Evolutionary conservation across 2,329 filamentous ascomycete genomes (phyloP).

Genomic region (Cercospora beticola): DNA sequence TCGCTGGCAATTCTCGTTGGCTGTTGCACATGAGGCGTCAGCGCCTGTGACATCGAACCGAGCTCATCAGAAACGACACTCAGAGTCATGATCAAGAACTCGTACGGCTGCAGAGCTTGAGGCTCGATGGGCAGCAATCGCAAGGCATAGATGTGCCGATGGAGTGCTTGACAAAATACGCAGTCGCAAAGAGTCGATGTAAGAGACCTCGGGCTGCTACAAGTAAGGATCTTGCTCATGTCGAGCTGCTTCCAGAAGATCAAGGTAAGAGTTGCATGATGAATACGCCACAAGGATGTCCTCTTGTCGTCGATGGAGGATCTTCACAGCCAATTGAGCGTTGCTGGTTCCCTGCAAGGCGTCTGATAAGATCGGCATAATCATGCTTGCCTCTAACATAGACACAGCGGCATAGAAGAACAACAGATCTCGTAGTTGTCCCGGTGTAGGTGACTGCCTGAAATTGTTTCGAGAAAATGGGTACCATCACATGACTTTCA

Average conservation of each 20-base stretch:
- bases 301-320: neutral
- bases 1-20: neutral
- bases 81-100: neutral
- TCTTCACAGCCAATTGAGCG: neutral
- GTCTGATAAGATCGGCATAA: too few relatives aligned
- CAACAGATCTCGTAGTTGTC: too few relatives aligned
- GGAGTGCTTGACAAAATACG: neutral
- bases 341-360: too few relatives aligned
- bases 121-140: neutral
- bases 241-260: neutral
- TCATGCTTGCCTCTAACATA: too few relatives aligned
- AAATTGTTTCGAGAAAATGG: too few relatives aligned
- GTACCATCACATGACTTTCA: too few relatives aligned
- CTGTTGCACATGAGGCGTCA: neutral
- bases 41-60: neutral
- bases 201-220: neutral
- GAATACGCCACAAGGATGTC: neutral
- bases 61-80: neutral
- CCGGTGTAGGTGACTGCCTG: too few relatives aligned
- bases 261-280: neutral
- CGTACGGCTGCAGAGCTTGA: neutral
- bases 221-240: neutral
- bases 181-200: neutral
- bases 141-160: neutral
- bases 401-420: too few relatives aligned